phyloP scores from a whole-genome alignment of 2,329 filamentous ascomycete species.

The Didymella sp. region DNA sequence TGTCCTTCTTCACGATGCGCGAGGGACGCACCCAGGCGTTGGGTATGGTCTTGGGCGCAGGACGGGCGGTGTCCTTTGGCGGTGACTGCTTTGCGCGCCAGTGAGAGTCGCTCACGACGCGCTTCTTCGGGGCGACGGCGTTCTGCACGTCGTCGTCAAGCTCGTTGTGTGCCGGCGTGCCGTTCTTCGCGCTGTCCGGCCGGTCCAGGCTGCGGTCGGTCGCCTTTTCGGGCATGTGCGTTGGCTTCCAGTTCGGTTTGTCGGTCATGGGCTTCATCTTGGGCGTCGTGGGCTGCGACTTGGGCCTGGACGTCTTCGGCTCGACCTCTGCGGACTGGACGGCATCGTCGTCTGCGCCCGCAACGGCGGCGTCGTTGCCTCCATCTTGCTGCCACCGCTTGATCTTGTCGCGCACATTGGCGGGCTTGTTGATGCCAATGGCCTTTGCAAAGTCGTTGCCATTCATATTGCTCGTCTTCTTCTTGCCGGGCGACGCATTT shows the following conservation, averaged over 20 bases:
- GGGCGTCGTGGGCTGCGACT: conserved; percentile 32
- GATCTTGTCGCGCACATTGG: conserved; percentile 74
- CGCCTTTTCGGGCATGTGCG: conserved; percentile 35
- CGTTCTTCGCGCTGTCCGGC: conserved; percentile 43
- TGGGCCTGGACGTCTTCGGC: conserved; percentile 14
- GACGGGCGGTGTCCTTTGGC: conserved; percentile 42
- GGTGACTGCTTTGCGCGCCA: conserved; percentile 69
- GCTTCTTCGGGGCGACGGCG: conserved; percentile 79
- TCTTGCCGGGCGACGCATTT: conserved; percentile 42
- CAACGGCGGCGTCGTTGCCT: conserved; percentile 60
- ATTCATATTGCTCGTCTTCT: conserved; percentile 43
- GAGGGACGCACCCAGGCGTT: conserved; percentile 51
- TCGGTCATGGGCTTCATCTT: conserved; percentile 35
- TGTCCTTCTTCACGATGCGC: conserved; percentile 35
- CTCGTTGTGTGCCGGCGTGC: conserved; percentile 44
- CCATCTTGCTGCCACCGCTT: conserved; percentile 84
- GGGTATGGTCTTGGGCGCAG: conserved; percentile 45
- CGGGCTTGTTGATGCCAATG: conserved; percentile 51
- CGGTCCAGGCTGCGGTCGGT: conserved; percentile 38
- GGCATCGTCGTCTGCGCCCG: conserved; percentile 14
- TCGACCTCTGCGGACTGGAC: conserved; percentile 9
- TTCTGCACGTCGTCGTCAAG: conserved; percentile 55
- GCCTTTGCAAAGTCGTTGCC: conserved; percentile 50
- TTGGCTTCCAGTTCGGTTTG: conserved; percentile 39
- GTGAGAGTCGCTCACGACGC: conserved; percentile 90